Evolutionary conservation across 1,139 yeast species (phyloP).

Genomic region (Yamadazyma mexicana): DNA sequence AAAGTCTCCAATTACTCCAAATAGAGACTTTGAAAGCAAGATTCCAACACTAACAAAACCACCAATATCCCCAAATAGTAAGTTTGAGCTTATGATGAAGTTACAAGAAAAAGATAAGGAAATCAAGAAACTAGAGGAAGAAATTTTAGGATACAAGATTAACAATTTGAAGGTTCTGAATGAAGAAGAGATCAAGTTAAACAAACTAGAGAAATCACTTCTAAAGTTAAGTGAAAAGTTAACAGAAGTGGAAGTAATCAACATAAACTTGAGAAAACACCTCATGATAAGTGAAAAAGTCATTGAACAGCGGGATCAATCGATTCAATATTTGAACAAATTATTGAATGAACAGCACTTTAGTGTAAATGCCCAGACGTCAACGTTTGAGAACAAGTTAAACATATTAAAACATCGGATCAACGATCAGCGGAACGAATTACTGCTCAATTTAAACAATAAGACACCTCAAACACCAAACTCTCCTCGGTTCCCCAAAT

Average conservation of each 20-base stretch:
- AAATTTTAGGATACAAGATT: slow-evolving; percentile 38
- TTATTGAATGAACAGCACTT: slow-evolving; percentile 53
- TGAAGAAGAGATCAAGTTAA: slow-evolving; percentile 50
- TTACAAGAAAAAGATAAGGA: slow-evolving; percentile 34
- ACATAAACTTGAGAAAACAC: slow-evolving; percentile 41
- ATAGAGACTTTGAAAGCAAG: slow-evolving; percentile 11
- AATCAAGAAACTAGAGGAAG: slow-evolving; percentile 39
- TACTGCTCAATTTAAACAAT: neutral
- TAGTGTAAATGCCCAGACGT: slow-evolving; percentile 49
- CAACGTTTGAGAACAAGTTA: slow-evolving; percentile 54
- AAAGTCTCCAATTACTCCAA: slow-evolving; percentile 8
- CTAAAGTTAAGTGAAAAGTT: slow-evolving; percentile 38
- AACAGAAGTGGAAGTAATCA: slow-evolving; percentile 40
- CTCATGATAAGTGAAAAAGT: slow-evolving; percentile 57
- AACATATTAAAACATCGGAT: slow-evolving; percentile 12
- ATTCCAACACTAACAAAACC: slow-evolving; percentile 11
- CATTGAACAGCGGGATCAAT: slow-evolving; percentile 57
- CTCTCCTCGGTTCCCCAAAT: slow-evolving; percentile 4
- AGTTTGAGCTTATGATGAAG: slow-evolving; percentile 22
- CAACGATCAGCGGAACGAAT: slow-evolving; percentile 9
- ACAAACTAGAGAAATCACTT: slow-evolving; percentile 38
- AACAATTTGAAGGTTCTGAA: slow-evolving; percentile 31
- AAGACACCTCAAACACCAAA: neutral
- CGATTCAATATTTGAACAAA: slow-evolving; percentile 56
- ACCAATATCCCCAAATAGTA: slow-evolving; percentile 11